Percentiles rank a stretch among this genome's conserved stretches.
Evolutionary conservation across 371 early-diverging fungal genomes (phyloP).

Genomic region (Catenaria anguillulae): DNA sequence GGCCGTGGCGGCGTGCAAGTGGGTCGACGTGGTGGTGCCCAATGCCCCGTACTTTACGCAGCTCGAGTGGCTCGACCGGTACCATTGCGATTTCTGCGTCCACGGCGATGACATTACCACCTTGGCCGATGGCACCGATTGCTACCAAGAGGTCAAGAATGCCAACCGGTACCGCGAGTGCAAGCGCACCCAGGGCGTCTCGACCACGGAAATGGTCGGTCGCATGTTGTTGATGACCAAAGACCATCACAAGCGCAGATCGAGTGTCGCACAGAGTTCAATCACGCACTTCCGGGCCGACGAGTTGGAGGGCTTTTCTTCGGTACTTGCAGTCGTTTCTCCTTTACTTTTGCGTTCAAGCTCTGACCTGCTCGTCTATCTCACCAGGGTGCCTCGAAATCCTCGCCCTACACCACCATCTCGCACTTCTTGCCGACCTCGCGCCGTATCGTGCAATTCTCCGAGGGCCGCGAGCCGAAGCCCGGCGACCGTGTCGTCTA

Average conservation of each 20-base stretch:
- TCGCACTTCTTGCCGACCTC: slow-evolving; percentile 80
- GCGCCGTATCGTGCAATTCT: slow-evolving; percentile 71
- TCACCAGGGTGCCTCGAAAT: slow-evolving; percentile 9
- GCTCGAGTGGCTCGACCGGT: slow-evolving; percentile 61
- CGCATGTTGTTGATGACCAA: slow-evolving; percentile 86
- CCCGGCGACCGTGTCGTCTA: slow-evolving; percentile 55
- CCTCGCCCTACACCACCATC: slow-evolving; percentile 32
- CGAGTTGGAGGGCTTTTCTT: slow-evolving; percentile 44
- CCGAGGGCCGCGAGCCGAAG: slow-evolving; percentile 59
- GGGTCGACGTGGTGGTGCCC: slow-evolving; percentile 85
- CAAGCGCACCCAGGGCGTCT: slow-evolving; percentile 83
- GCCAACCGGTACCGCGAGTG: slow-evolving; percentile 88
- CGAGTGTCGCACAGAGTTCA: slow-evolving; percentile 25
- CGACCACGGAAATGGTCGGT: slow-evolving; percentile 89
- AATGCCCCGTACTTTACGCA: slow-evolving; percentile 87
- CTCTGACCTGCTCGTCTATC: background rate
- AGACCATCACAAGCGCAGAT: slow-evolving; percentile 60
- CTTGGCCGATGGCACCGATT: slow-evolving; percentile 85
- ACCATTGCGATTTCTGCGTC: slow-evolving; percentile 80
- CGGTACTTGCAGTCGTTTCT: slow-evolving; percentile 7
- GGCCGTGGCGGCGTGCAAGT: slow-evolving; percentile 88
- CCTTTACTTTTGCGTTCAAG: background rate
- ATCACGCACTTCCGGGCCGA: slow-evolving; percentile 43
- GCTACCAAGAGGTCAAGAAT: slow-evolving; percentile 83
- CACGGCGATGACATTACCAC: slow-evolving; percentile 95